Evolutionary conservation across 495 filamentous ascomycete genomes (phyloP).

Genomic region (Podospora comata): DNA sequence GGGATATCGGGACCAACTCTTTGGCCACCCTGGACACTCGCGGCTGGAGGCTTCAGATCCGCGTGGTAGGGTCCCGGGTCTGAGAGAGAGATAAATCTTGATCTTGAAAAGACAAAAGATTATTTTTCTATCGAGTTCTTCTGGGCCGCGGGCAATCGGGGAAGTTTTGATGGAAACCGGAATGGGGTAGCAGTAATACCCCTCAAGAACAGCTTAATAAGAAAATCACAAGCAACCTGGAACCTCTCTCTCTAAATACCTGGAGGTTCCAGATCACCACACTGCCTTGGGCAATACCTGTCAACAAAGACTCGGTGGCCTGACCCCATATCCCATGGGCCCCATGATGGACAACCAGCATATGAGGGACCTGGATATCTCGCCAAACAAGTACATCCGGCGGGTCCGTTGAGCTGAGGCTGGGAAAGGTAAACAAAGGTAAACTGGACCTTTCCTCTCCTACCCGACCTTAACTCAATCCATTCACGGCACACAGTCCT

Average conservation of each 20-base stretch:
- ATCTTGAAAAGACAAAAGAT: neutral
- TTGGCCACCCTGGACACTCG: neutral
- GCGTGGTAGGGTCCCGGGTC: neutral
- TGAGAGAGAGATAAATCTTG: neutral
- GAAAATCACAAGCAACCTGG: neutral
- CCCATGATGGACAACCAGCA: neutral
- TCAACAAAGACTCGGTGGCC: constrained; percentile 5
- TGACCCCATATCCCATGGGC: neutral
- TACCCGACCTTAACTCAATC: neutral
- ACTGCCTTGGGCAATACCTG: neutral
- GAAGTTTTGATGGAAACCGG: neutral
- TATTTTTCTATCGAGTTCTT: neutral
- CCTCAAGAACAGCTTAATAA: constrained; percentile 1
- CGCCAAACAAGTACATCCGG: neutral
- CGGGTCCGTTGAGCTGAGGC: neutral
- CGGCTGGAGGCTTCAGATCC: neutral
- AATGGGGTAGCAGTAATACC: constrained; percentile 1
- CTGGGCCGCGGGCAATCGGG: neutral
- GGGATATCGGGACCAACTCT: neutral
- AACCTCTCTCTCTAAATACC: neutral
- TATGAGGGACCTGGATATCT: neutral
- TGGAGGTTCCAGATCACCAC: neutral
- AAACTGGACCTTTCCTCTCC: neutral
- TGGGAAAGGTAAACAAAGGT: neutral
- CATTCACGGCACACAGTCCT: constrained; percentile 7